Base-by-base conservation (phyloP, 2,329 filamentous ascomycete species). In the Zymoseptoria ardabiliae region DNA sequence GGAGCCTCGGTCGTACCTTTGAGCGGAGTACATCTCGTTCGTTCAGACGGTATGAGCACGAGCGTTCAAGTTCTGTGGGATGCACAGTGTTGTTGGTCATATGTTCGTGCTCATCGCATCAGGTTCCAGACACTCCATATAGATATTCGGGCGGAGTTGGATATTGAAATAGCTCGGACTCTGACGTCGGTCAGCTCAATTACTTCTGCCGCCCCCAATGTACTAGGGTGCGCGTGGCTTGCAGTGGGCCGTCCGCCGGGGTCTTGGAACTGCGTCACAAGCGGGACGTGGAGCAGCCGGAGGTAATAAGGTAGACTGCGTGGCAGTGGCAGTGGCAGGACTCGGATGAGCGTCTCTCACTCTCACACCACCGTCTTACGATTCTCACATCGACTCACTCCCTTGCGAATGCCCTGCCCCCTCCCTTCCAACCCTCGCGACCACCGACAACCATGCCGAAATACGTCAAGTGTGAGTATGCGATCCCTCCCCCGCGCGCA, bases 401-500 rank as follows among this genome's bases (percentile, higher is more conserved):
- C 23, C 23, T 25, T 6, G 6, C 13, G 20, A 28, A 53, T 20
- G 51, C 51, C 20, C 17, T 53, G 22, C 4, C 10, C 23, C 9
- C 50, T 53, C 7, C 7, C 25, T 17, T 28, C 9, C 25, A 17
- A 13, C 50, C 50, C 22, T 13, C 51, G 22, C 51, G 17, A n/a
- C 8, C 11, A 30, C 9, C 10, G 22, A 21, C 50, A 2, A 51
- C n/a, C 50, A 53, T 53, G 51, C 51, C 51, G 20, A 53, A 53
- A 53, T 28, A 28, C 22, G 51, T 53, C 8, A 45, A 45, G 35
- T 45, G 35, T 45, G 35, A 45, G 35, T 45, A 30, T 11, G 6
- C 28, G 8, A 8, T 30, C 2, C 11, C 28, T 11, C 6, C n/a
- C n/a, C n/a, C n/a, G n/a, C 30, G 30, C 35, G 66, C 60, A 88